Evolutionary conservation across 306 rosid species (phyloP).

Genomic region (Lathyrus aphaca): DNA sequence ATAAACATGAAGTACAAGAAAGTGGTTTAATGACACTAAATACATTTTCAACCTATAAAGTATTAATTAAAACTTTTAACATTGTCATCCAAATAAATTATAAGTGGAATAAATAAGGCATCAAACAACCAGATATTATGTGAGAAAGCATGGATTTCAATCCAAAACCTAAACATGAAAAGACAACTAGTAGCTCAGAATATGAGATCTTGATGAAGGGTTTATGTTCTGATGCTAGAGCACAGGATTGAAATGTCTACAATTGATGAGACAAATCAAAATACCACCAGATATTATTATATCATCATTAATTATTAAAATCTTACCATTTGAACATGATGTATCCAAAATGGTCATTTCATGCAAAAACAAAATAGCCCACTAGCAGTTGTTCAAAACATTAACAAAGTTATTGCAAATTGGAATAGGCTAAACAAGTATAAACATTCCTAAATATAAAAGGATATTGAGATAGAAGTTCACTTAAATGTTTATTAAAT

Average conservation of each 20-base stretch:
- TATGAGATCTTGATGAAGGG: not conserved
- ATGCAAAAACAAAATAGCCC: constrained; percentile 7
- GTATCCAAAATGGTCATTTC: not conserved
- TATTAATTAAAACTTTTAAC: constrained; percentile 4
- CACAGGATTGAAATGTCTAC: constrained; percentile 1
- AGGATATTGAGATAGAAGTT: not conserved
- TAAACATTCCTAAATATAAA: constrained; percentile 1
- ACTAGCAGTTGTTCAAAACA: not conserved
- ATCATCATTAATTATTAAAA: constrained; percentile 20
- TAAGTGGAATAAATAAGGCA: constrained; percentile 7
- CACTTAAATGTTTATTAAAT: not conserved
- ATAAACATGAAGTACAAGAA: constrained; percentile 55
- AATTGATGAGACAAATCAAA: constrained; percentile 10
- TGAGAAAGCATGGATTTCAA: not conserved
- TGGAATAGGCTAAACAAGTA: not conserved
- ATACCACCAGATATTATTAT: not conserved
- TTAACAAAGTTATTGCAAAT: constrained; percentile 6
- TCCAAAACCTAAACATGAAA: constrained; percentile 24
- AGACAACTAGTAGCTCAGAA: constrained; percentile 8
- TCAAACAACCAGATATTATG: constrained; percentile 3
- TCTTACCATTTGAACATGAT: constrained; percentile 15
- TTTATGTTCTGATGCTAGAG: not conserved
- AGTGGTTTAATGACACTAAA: constrained; percentile 34
- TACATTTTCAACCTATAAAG: not conserved
- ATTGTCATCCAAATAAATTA: constrained; percentile 11